phyloP scores from a whole-genome alignment of 2,329 filamentous ascomycete genomes.

The Penicillium sp. region DNA sequence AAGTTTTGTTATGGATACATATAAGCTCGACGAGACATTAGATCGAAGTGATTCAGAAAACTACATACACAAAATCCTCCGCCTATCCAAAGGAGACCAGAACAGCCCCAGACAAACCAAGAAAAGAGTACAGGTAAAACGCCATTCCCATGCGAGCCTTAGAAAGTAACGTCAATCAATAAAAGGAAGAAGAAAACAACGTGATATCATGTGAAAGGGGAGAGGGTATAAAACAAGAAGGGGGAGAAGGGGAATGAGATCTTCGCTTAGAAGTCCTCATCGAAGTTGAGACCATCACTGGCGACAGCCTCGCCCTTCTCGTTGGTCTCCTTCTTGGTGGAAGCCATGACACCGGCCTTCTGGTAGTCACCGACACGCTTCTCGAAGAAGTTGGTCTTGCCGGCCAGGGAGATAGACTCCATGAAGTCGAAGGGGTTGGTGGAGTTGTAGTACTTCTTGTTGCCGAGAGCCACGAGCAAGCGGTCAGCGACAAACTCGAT shows the following conservation, averaged over 20 bases:
- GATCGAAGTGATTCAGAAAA: conserved; percentile 20
- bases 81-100: conserved; percentile 21
- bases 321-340: conserved; percentile 69
- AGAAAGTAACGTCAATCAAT: conserved; percentile 32
- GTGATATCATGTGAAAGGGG: conserved; percentile 29
- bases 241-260: conserved; percentile 9
- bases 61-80: conserved; percentile 27
- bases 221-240: conserved; percentile 27
- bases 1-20: not conserved
- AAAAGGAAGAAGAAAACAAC: conserved; percentile 23
- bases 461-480: conserved; percentile 87
- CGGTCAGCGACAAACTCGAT: conserved; percentile 99
- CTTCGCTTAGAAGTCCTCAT: conserved; percentile 85
- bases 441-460: conserved; percentile 88
- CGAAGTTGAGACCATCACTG: conserved; percentile 76
- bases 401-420: conserved; percentile 98
- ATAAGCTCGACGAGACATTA: conserved; percentile 8
- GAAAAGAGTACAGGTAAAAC: conserved; percentile 22
- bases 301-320: conserved; percentile 48
- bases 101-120: conserved; percentile 15
- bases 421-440: conserved; percentile 99
- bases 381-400: conserved; percentile 99
- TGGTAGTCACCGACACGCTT: conserved; percentile 99
- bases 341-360: conserved; percentile 98
- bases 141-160: conserved; percentile 38